A percentile compares a stretch with the other conserved stretches of the same genome.
These are phyloP conservation scores for Lachancea sp. DNA, from an alignment of 805 yeast species.

Conservation along the genomic window DNA sequence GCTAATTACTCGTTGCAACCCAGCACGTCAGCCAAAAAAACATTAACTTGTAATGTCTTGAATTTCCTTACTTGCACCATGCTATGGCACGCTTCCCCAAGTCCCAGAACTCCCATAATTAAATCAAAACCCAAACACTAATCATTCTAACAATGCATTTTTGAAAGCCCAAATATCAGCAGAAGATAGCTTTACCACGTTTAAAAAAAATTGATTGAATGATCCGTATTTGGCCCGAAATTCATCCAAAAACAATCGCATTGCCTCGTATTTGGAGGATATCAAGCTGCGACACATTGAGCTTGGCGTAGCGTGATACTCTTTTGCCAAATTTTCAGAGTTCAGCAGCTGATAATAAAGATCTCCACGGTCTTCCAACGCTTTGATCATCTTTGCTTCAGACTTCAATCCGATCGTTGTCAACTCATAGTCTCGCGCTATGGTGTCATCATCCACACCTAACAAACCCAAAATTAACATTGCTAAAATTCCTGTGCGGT, in stretches of 20 bases:
- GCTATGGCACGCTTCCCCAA: too few species aligned
- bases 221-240: conserved; percentile 51
- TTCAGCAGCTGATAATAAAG: conserved; percentile 31
- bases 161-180: conserved; percentile 39
- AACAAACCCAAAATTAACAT: conserved; percentile 58
- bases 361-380: conserved; percentile 34
- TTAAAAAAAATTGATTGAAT: conserved; percentile 41
- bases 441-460: conserved; percentile 59
- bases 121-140: neutral
- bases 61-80: too few species aligned
- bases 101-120: too few species aligned
- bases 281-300: conserved; percentile 57
- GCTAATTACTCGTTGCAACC: too few species aligned
- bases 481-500: conserved; percentile 70
- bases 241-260: conserved; percentile 55
- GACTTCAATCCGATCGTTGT: conserved; percentile 59
- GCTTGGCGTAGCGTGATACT: conserved; percentile 23
- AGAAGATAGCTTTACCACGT: conserved; percentile 39
- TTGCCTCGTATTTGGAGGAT: conserved; percentile 61
- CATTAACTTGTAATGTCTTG: neutral
- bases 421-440: conserved; percentile 72
- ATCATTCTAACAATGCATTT: conserved; percentile 27
- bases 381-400: conserved; percentile 25
- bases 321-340: conserved; percentile 29
- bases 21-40: too few species aligned